Evolutionary conservation across 1,139 yeast species (phyloP).

Genomic region (Protomyces gravidus): DNA sequence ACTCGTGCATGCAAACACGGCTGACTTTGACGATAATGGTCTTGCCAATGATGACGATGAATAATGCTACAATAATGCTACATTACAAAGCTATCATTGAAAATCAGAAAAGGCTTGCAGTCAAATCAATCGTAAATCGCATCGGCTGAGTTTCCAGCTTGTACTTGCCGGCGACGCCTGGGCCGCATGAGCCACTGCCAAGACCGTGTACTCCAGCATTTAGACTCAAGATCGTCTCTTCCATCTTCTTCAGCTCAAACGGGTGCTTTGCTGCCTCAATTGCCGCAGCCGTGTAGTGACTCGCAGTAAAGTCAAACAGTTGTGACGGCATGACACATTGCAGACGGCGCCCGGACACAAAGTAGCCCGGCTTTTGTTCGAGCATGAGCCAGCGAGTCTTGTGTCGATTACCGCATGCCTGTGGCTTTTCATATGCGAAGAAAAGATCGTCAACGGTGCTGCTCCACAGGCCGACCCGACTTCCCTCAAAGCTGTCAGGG

Average conservation of each 20-base stretch:
- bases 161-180: slow-evolving; percentile 38
- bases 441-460: slow-evolving; percentile 35
- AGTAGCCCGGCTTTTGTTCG: not conserved
- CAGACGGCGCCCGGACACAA: slow-evolving; percentile 15
- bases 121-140: not conserved
- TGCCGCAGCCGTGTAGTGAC: slow-evolving; percentile 37
- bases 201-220: slow-evolving; percentile 43
- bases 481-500: slow-evolving; percentile 41
- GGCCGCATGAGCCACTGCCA: slow-evolving; percentile 44
- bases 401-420: slow-evolving; percentile 43
- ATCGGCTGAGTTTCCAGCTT: slow-evolving; percentile 31
- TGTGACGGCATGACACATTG: slow-evolving; percentile 31
- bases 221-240: slow-evolving; percentile 37
- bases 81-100: not conserved
- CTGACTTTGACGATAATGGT: not conserved
- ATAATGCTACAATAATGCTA: not conserved
- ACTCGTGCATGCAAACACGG: not conserved
- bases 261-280: slow-evolving; percentile 41
- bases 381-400: slow-evolving; percentile 40
- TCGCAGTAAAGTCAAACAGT: slow-evolving; percentile 33
- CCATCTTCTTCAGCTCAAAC: slow-evolving; percentile 36
- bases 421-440: slow-evolving; percentile 42
- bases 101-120: not conserved
- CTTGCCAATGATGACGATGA: not conserved
- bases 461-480: slow-evolving; percentile 37